Evolutionary conservation across 441 rosid species (phyloP).

Genomic region (Corymbia citriodora): DNA sequence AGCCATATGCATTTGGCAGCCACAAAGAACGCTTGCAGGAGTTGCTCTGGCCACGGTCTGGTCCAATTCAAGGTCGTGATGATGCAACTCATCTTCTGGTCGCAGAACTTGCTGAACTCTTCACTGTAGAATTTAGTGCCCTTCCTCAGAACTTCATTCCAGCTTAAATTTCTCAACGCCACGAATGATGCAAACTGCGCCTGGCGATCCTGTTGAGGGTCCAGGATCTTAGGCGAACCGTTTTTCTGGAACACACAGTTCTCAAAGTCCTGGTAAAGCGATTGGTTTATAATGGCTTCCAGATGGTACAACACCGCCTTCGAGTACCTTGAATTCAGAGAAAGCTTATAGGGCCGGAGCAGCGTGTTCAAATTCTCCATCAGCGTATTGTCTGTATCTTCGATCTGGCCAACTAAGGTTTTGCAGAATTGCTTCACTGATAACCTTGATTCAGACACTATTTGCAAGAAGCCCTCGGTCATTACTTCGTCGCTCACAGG

Average conservation of each 20-base stretch:
- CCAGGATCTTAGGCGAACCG: slow-evolving; percentile 64
- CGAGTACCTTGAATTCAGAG: slow-evolving; percentile 55
- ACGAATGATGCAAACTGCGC: slow-evolving; percentile 69
- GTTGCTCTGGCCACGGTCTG: slow-evolving; percentile 84
- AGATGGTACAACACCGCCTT: slow-evolving; percentile 67
- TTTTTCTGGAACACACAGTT: slow-evolving; percentile 70
- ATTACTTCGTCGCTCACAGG: slow-evolving; percentile 86
- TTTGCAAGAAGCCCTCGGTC: slow-evolving; percentile 89
- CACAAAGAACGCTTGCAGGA: slow-evolving; percentile 84
- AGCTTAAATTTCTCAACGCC: slow-evolving; percentile 77
- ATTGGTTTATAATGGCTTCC: slow-evolving; percentile 75
- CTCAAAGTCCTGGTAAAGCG: slow-evolving; percentile 86
- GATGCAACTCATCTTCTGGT: slow-evolving; percentile 89
- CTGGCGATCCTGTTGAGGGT: slow-evolving; percentile 72
- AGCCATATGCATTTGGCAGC: slow-evolving; percentile 90
- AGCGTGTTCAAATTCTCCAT: slow-evolving; percentile 52
- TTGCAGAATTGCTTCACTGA: slow-evolving; percentile 94
- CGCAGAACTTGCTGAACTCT: slow-evolving; percentile 93
- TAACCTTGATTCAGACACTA: slow-evolving; percentile 86
- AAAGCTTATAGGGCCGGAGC: slow-evolving; percentile 59
- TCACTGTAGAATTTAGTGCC: slow-evolving; percentile 93
- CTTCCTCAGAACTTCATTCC: slow-evolving; percentile 87
- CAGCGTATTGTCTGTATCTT: slow-evolving; percentile 59
- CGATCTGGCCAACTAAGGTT: slow-evolving; percentile 56
- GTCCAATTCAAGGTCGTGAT: slow-evolving; percentile 75